Evolutionary conservation across 768 basidiomycete genomes (phyloP), one percentile per base, ranked within the genome.

Genomic region (Lactarius vividus): DNA sequence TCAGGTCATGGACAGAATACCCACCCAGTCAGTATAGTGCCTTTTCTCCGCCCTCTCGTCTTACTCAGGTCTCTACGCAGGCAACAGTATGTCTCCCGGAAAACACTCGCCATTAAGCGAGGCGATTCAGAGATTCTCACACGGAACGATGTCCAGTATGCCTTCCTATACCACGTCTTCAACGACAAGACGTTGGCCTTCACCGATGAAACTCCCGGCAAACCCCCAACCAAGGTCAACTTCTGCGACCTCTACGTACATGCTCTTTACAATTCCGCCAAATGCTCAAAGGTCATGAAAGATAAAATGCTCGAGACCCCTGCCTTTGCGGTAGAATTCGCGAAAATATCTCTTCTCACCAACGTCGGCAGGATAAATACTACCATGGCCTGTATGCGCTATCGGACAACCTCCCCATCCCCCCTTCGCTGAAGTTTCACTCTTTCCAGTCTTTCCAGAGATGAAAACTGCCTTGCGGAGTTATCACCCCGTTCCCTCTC

Each of bases 311-410:
- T 86, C 59, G 90, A 93, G 62, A 88, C 85, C 0, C 89, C 90
- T 16, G 85, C 85, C 8, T 93, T 92, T 74, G 88, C 86, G 6
- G 78, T 87, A 69, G 91, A 92, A 75, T 84, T 93, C 60, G 89
- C 88, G 59, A 93, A 94, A 77, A 85, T 95, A 42, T 88, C 89
- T 31, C 80, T 95, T 39, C 80, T 95, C 61, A 92, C 92, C 59
- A 96, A 96, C 73, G 89, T 94, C 56, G 94, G 94, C 29, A 82
- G 92, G 68, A 91, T 96, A 77, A 96, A 95, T 73, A 96, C 94
- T 44, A 95, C 94, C 37, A 88, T 94, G 85, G 92, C 92, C 59
- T 88, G 86, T 90, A 77, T 79, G 87, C 75, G 67, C 62, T 66
- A 55, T 64, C 15, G 13, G 28, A 29, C 29, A 18, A 11, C 33